Evolutionary conservation across 768 basidiomycete genomes (phyloP).

Genomic region (Tephrocybe sp.): DNA sequence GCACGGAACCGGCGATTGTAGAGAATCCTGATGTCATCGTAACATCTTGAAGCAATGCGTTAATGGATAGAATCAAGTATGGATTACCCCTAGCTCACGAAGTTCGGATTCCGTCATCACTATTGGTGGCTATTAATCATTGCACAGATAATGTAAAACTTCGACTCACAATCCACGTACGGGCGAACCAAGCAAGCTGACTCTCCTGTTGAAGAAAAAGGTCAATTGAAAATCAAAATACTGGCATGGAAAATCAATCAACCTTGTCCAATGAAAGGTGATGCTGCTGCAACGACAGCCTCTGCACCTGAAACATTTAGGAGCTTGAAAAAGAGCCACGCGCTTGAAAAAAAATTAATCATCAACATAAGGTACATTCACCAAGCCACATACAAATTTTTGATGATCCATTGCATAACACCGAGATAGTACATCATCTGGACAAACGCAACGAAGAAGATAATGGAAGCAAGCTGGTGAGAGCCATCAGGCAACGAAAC

Average conservation of each 20-base stretch:
- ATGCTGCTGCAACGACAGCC: conserved; percentile 89
- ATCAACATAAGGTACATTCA: no score
- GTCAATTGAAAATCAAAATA: no score
- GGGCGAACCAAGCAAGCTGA: conserved; percentile 84
- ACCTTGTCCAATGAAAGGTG: conserved; percentile 93
- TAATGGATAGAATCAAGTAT: background rate
- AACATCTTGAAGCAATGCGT: conserved; percentile 41
- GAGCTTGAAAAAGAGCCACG: conserved; percentile 92
- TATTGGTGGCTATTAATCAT: conserved; percentile 14
- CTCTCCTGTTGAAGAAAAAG: conserved; percentile 49
- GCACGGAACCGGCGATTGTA: conserved; percentile 89
- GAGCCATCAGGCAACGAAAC: background rate
- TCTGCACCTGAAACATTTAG: conserved; percentile 94
- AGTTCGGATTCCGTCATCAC: conserved; percentile 85
- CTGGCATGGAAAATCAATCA: background rate
- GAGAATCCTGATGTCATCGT: conserved; percentile 93
- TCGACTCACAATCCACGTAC: conserved; percentile 61
- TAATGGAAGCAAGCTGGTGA: conserved; percentile 67
- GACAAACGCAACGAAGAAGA: conserved; percentile 93
- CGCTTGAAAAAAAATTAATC: conserved; percentile 39
- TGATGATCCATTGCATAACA: conserved; percentile 93
- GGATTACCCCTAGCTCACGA: conserved; percentile 35
- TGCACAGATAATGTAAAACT: conserved; percentile 7
- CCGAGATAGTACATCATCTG: conserved; percentile 91
- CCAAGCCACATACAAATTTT: conserved; percentile 67